phyloP scores from a whole-genome alignment of 2,329 filamentous ascomycete genomes.

The Talaromyces islandicus region DNA sequence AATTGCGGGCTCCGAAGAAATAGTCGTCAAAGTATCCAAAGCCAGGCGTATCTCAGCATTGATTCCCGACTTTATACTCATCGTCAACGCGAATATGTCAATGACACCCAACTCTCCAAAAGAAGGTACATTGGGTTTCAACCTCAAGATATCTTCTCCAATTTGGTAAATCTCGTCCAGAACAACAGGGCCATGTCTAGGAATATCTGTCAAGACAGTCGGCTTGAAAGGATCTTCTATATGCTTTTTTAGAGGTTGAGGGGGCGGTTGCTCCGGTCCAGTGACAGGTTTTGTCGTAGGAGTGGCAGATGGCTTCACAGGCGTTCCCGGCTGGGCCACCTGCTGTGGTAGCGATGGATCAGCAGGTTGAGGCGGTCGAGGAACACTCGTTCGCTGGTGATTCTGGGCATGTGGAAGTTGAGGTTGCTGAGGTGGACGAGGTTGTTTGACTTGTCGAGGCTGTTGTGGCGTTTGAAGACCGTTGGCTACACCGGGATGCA shows the following conservation, averaged over 20 bases:
- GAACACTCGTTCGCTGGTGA: conserved; percentile 24
- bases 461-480: conserved; percentile 35
- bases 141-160: conserved; percentile 59
- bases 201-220: conserved; percentile 42
- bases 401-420: conserved; percentile 12
- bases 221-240: conserved; percentile 44
- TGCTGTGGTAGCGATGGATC: conserved; percentile 23
- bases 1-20: conserved; percentile 60
- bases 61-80: conserved; percentile 84
- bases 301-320: conserved; percentile 20
- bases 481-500: conserved; percentile 29
- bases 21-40: conserved; percentile 71
- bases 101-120: conserved; percentile 77
- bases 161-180: conserved; percentile 59
- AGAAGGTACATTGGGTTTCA: conserved; percentile 69
- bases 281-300: conserved; percentile 23
- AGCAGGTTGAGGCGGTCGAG: conserved; percentile 27
- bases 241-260: conserved; percentile 30
- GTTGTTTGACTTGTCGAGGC: conserved; percentile 27
- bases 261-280: conserved; percentile 24
- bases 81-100: conserved; percentile 82
- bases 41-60: conserved; percentile 85
- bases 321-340: conserved; percentile 22
- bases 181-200: conserved; percentile 66
- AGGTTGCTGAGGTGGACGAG: conserved; percentile 11